phyloP scores from a whole-genome alignment of 129 eudicot genomes.

The Ambrosia trifida region DNA sequence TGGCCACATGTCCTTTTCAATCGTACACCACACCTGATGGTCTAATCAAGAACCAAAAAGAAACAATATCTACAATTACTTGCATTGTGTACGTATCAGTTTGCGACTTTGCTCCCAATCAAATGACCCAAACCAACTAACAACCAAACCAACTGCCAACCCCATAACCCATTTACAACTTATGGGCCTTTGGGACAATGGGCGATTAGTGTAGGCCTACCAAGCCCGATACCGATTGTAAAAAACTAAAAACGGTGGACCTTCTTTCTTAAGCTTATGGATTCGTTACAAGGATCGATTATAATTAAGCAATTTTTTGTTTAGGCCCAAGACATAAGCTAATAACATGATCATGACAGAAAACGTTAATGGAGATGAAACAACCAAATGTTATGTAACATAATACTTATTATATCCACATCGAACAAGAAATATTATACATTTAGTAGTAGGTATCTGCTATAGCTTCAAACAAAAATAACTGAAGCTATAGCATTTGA shows the following conservation, averaged over 20 bases:
- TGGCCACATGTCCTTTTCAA: too few species aligned
- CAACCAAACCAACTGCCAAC: too few species aligned
- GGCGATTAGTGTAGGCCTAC: too few species aligned
- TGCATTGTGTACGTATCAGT: too few species aligned
- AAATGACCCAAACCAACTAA: too few species aligned
- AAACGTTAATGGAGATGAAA: neutral
- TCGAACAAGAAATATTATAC: neutral
- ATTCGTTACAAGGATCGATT: neutral
- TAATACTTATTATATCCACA: constrained; percentile 19
- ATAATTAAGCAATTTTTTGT: neutral
- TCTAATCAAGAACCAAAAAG: constrained; percentile 7
- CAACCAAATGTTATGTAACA: neutral
- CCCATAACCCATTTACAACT: too few species aligned
- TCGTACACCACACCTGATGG: too few species aligned
- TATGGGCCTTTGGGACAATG: too few species aligned
- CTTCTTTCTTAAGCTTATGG: neutral
- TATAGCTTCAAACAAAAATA: constrained; percentile 53
- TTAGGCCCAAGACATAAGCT: neutral
- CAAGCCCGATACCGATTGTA: too few species aligned
- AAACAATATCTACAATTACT: too few species aligned
- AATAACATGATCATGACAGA: neutral
- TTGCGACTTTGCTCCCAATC: too few species aligned
- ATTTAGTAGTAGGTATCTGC: neutral
- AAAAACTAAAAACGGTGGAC: neutral
- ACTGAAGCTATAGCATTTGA: constrained; percentile 41